These are phyloP conservation scores for Acrocalymma vagum DNA, from an alignment of 2,329 filamentous ascomycete genomes.

Conservation along the genomic window DNA sequence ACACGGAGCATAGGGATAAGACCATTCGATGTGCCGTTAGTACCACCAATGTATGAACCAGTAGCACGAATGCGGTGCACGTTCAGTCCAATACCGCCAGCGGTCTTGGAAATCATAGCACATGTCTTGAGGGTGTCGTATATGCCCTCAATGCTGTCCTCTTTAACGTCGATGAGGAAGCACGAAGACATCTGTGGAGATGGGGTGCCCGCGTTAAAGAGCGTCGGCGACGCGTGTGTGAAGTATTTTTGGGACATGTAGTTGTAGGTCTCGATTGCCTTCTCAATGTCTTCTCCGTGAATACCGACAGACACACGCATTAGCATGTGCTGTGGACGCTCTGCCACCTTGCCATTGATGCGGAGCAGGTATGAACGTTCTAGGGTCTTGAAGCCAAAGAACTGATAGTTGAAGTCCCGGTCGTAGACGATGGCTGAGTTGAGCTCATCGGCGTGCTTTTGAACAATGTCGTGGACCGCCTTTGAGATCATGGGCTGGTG, in stretches of 20 bases:
- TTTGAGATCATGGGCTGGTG: conserved; percentile 94
- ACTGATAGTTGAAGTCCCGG: conserved; percentile 99
- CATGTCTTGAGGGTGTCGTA: conserved; percentile 99
- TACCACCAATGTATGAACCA: conserved; percentile 96
- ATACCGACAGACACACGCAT: conserved; percentile 99
- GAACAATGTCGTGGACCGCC: conserved; percentile 88
- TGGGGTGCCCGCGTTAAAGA: conserved; percentile 97
- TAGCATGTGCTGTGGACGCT: conserved; percentile 98
- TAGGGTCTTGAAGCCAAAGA: conserved; percentile 99
- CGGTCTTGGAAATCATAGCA: conserved; percentile 99
- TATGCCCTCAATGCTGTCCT: conserved; percentile 98
- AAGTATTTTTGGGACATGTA: conserved; percentile 99
- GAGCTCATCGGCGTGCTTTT: conserved; percentile 95
- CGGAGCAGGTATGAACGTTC: conserved; percentile 97
- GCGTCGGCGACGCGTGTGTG: conserved; percentile 95
- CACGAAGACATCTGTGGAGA: conserved; percentile 95
- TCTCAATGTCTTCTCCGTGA: conserved; percentile 93
- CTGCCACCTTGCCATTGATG: conserved; percentile 93
- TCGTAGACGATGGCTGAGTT: conserved; percentile 99
- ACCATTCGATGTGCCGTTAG: conserved; percentile 97
- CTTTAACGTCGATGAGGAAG: conserved; percentile 99
- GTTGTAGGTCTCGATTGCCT: conserved; percentile 96
- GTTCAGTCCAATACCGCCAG: conserved; percentile 96
- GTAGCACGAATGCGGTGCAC: conserved; percentile 96
- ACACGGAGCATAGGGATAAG: conserved; percentile 98